These are phyloP conservation scores for Epichloe elymi DNA, from an alignment of 2,329 filamentous ascomycete genomes.

Conservation along the genomic window DNA sequence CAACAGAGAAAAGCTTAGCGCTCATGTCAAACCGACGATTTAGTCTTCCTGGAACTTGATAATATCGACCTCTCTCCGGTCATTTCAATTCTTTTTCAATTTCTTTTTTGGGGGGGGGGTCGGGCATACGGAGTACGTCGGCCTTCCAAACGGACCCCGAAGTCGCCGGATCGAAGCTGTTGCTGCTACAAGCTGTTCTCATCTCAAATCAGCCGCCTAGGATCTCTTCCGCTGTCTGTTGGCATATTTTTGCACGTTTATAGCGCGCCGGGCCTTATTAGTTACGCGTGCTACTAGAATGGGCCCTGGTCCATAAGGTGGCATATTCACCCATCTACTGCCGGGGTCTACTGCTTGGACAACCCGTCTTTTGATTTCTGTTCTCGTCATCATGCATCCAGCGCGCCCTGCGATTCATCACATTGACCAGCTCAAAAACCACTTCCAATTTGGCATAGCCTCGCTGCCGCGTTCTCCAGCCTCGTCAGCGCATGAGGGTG, in stretches of 20 bases:
- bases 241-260: background rate
- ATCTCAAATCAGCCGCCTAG: background rate
- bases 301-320: background rate
- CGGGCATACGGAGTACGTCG: too few relatives aligned
- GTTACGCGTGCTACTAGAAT: background rate
- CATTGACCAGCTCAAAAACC: conserved; percentile 1
- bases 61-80: too few relatives aligned
- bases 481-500: background rate
- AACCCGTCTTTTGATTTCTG: conserved; percentile 1
- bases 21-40: too few relatives aligned
- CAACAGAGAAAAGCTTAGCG: too few relatives aligned
- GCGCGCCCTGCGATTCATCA: background rate
- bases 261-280: background rate
- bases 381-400: conserved; percentile 7
- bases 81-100: too few relatives aligned
- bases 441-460: background rate
- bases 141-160: too few relatives aligned
- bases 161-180: too few relatives aligned
- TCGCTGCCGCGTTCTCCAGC: background rate
- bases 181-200: too few relatives aligned
- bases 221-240: background rate
- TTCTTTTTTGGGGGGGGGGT: too few relatives aligned
- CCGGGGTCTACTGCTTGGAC: conserved; percentile 3
- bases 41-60: too few relatives aligned
- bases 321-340: background rate